These are phyloP conservation scores for Ophiorrhiza pumila DNA, from an alignment of 257 asterid genomes.

Conservation along the genomic window DNA sequence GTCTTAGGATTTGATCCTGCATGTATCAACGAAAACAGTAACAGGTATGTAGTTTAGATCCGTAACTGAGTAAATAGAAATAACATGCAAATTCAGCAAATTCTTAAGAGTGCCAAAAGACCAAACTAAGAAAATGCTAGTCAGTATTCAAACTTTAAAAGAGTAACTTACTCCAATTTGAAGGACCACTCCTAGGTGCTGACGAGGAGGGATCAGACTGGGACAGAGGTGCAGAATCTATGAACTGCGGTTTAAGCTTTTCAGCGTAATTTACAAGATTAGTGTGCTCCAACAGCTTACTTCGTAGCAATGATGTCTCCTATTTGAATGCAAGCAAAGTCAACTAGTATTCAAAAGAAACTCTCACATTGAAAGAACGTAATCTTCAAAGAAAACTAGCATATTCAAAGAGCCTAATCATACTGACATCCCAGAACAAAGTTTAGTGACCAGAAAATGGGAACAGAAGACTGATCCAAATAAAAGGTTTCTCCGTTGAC, in stretches of 20 bases:
- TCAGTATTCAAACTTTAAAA: background rate
- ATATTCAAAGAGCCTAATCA: background rate
- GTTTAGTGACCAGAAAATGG: background rate
- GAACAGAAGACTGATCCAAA: too few species aligned
- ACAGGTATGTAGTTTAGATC: background rate
- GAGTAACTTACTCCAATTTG: slow-evolving; percentile 67
- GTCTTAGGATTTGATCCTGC: slow-evolving; percentile 79
- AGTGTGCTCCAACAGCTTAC: slow-evolving; percentile 68
- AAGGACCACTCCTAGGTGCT: slow-evolving; percentile 50
- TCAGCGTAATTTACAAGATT: slow-evolving; percentile 77
- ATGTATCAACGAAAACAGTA: background rate
- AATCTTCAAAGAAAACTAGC: background rate
- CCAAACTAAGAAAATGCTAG: too few species aligned
- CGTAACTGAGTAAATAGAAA: background rate
- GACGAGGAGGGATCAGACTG: slow-evolving; percentile 73
- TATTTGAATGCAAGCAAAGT: slow-evolving; percentile 25
- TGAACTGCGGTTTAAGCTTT: slow-evolving; percentile 54
- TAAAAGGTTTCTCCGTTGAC: background rate
- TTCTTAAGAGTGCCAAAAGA: background rate
- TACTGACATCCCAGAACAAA: background rate
- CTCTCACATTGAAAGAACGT: too few species aligned
- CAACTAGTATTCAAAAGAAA: background rate
- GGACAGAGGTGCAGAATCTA: slow-evolving; percentile 42
- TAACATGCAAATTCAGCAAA: background rate
- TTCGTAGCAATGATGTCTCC: slow-evolving; percentile 80